Percentiles rank a stretch among this genome's conserved stretches.
Evolutionary conservation across 495 filamentous ascomycete genomes (phyloP).

Genomic region (Hapsidospora chrysogenum): DNA sequence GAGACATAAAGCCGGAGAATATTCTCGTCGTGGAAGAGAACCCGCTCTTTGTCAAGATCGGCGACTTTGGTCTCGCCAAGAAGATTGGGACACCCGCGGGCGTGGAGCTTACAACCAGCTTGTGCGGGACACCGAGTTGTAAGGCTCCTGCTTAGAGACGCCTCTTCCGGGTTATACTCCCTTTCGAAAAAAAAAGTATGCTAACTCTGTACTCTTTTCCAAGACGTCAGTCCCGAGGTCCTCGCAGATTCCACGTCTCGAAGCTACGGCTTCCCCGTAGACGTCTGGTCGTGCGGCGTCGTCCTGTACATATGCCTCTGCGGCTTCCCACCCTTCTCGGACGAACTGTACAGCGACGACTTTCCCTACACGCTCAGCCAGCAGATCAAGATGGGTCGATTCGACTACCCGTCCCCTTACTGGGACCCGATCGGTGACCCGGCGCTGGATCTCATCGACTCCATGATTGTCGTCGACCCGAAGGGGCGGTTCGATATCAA

Average conservation of each 20-base stretch:
- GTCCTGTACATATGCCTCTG: conserved; percentile 99
- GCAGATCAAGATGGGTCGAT: conserved; percentile 74
- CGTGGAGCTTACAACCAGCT: conserved; percentile 93
- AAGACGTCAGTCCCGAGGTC: too few relatives aligned
- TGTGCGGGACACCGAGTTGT: conserved; percentile 92
- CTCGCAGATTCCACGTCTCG: conserved; percentile 59
- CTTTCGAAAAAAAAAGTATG: too few relatives aligned
- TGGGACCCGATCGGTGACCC: conserved; percentile 89
- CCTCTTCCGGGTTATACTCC: too few relatives aligned
- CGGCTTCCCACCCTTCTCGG: conserved; percentile 93
- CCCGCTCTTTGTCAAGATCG: conserved; percentile 77
- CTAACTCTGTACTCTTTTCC: too few relatives aligned
- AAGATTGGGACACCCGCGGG: conserved; percentile 97
- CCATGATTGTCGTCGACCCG: conserved; percentile 80
- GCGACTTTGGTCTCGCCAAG: conserved; percentile 95
- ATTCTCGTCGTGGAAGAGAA: conserved; percentile 78
- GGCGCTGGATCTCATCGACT: conserved; percentile 84
- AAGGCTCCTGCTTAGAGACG: too few relatives aligned
- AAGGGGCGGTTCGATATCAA: conserved; percentile 75
- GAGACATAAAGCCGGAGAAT: conserved; percentile 98
- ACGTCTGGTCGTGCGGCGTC: conserved; percentile 96
- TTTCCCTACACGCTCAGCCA: conserved; percentile 73
- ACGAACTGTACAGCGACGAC: conserved; percentile 72
- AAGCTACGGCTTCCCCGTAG: conserved; percentile 86
- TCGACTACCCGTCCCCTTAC: conserved; percentile 96